These are phyloP conservation scores for Zygosaccharomyces siamensis DNA, from an alignment of 805 yeast species.

Conservation along the genomic window DNA sequence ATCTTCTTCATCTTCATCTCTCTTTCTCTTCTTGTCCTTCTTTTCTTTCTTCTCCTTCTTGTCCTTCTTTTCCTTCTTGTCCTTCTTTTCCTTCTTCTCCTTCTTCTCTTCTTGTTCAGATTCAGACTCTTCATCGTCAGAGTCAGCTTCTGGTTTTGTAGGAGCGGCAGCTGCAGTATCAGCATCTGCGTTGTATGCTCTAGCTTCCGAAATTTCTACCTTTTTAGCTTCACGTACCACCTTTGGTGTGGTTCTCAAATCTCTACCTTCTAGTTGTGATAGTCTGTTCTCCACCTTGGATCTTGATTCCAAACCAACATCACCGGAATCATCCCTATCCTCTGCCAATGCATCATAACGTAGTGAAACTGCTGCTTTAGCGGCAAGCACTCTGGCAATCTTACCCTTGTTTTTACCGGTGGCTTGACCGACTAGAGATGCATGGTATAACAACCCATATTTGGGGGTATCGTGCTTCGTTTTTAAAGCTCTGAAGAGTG, in stretches of 20 bases:
- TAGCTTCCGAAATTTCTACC: constrained; percentile 77
- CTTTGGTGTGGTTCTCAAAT: constrained; percentile 82
- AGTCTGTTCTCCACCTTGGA: constrained; percentile 91
- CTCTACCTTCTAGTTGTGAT: constrained; percentile 94
- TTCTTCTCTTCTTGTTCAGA: constrained; percentile 36
- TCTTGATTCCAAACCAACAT: constrained; percentile 85
- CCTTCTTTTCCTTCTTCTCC: constrained; percentile 34
- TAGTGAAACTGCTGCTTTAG: constrained; percentile 94
- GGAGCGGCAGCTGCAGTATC: constrained; percentile 50
- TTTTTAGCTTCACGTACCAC: constrained; percentile 78
- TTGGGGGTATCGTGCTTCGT: constrained; percentile 98
- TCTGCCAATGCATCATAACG: constrained; percentile 97
- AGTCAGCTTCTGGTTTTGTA: constrained; percentile 35
- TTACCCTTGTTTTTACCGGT: constrained; percentile 97
- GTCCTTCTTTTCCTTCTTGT: constrained; percentile 37
- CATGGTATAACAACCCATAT: constrained; percentile 95
- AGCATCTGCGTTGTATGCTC: constrained; percentile 92
- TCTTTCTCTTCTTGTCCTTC: constrained; percentile 30
- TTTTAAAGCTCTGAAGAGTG: constrained; percentile 95
- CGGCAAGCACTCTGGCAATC: constrained; percentile 97
- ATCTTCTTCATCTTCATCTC: constrained; percentile 30
- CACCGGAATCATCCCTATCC: constrained; percentile 94
- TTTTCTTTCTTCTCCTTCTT: constrained; percentile 33
- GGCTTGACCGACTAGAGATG: constrained; percentile 96
- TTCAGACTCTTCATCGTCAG: constrained; percentile 36